Base-by-base conservation (phyloP, 257 asterid species). In the Euphrasia confusa region DNA sequence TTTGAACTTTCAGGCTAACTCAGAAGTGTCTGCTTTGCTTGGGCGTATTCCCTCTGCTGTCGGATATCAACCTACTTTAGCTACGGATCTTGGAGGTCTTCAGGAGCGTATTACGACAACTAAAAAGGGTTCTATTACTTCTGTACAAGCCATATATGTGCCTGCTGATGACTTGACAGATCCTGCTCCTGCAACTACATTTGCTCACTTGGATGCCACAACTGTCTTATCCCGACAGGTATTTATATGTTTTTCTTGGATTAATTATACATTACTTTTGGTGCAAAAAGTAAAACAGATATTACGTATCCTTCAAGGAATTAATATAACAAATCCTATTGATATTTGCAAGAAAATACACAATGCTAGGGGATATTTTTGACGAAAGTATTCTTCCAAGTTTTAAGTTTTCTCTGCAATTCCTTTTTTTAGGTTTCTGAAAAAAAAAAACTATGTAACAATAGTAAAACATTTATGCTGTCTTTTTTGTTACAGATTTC, bases 131-230 rank as follows among this genome's bases (percentile, higher is more conserved):
- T 92, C 98, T 59, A 92, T 92, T 71, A 92, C 97, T 65, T 92
- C 98, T 0, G 98, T 92, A 66, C 99, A 92, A 72, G 99, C 99
- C 71, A 92, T 92, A 59, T 92, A 92, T 74, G 99, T 92, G 81
- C 99, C 99, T 27, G 99, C 99, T 78, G 99, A 92, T 75, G 99
- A 92, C 79, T 86, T 92, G 96, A 92, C 99, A 15, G 99, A 92
- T 86, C 99, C 99, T 37, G 99, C 99, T 45, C 99, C 99, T 63
- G 99, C 99, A 58, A 92, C 99, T 5, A 92, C 99, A 49, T 92
- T 92, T 69, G 99, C 99, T 79, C 99, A 92, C 82, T 92, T 92
- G 95, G 99, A 92, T 69, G 99, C 99, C 74, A 92, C 99, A 45
- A 92, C 99, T 58, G 99, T 92, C 80, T 73, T 92, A 67, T 92